Conservation (phyloP, 768 basidiomycete genomes). For the Agrocybe praecox region DNA sequence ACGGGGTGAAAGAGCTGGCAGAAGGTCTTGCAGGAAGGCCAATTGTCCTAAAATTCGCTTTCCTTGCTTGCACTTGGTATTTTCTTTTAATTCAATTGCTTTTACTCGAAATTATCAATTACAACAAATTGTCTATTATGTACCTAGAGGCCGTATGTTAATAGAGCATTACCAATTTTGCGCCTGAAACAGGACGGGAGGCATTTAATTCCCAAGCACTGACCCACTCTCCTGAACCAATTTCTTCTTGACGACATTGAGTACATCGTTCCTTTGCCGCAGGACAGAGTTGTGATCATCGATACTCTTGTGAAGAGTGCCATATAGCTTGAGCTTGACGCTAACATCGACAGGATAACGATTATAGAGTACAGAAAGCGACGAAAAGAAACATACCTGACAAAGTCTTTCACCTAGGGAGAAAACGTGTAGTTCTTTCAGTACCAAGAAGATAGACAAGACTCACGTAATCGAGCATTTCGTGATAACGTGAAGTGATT, state of each 20-base stretch:
- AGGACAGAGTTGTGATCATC: slow-evolving; percentile 41
- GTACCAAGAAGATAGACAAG: not conserved
- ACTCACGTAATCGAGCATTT: slow-evolving; percentile 54
- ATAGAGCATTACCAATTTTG: too few species aligned
- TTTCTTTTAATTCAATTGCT: too few species aligned
- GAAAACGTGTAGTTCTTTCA: not conserved
- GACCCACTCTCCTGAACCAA: slow-evolving; percentile 41
- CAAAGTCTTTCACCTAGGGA: slow-evolving; percentile 48
- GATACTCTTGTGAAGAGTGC: slow-evolving; percentile 42
- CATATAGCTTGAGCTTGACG: slow-evolving; percentile 49
- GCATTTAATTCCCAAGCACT: slow-evolving; percentile 7
- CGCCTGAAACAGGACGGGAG: too few species aligned
- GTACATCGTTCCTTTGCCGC: slow-evolving; percentile 37
- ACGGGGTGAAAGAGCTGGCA: too few species aligned
- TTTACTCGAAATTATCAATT: too few species aligned
- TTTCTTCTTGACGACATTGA: slow-evolving; percentile 37
- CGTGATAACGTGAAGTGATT: slow-evolving; percentile 39
- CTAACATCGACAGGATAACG: slow-evolving; percentile 19
- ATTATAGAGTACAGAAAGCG: not conserved
- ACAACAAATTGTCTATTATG: too few species aligned
- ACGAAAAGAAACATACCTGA: slow-evolving; percentile 30
- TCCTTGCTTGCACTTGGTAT: too few species aligned
- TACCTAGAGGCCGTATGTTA: too few species aligned
- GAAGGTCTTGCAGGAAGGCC: too few species aligned
- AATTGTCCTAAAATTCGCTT: too few species aligned